A percentile compares a stretch with the other conserved stretches of the same genome.
phyloP scores from a whole-genome alignment of 768 basidiomycete species.

The Cystobasidiopsis lactophilus region DNA sequence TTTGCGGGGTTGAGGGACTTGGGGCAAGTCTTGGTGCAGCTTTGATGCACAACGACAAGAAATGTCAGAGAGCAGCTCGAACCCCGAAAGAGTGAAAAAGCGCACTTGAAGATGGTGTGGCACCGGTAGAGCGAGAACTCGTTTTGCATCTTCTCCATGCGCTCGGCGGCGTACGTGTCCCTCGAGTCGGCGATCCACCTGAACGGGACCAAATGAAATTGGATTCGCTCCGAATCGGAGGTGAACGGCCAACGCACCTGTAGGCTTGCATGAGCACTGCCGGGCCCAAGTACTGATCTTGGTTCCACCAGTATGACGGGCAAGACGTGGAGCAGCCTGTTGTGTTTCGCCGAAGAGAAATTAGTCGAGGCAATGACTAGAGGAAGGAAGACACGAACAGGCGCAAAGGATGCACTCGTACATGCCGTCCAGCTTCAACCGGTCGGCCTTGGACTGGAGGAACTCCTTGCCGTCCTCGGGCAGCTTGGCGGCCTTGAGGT shows the following conservation, averaged over 20 bases:
- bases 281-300: constrained; percentile 92
- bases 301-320: constrained; percentile 97
- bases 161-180: constrained; percentile 51
- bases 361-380: constrained; percentile 9
- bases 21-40: constrained; percentile 78
- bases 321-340: constrained; percentile 90
- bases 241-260: not conserved
- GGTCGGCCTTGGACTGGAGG: constrained; percentile 73
- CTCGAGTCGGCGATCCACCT: constrained; percentile 95
- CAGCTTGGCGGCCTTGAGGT: constrained; percentile 39
- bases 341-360: too few species aligned
- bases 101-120: constrained; percentile 80
- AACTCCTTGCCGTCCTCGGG: constrained; percentile 34
- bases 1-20: constrained; percentile 36
- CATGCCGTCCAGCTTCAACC: constrained; percentile 85
- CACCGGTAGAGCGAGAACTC: constrained; percentile 90
- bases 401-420: constrained; percentile 66
- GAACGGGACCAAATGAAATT: too few species aligned
- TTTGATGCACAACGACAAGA: too few species aligned
- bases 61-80: too few species aligned
- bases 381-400: not conserved
- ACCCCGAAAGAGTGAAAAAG: too few species aligned
- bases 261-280: constrained; percentile 66
- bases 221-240: constrained; percentile 30
- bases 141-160: constrained; percentile 85